Percentiles rank a stretch among this genome's conserved stretches.
Conservation (phyloP, 2,329 filamentous ascomycete species). For the Aspergillus japonicus region DNA sequence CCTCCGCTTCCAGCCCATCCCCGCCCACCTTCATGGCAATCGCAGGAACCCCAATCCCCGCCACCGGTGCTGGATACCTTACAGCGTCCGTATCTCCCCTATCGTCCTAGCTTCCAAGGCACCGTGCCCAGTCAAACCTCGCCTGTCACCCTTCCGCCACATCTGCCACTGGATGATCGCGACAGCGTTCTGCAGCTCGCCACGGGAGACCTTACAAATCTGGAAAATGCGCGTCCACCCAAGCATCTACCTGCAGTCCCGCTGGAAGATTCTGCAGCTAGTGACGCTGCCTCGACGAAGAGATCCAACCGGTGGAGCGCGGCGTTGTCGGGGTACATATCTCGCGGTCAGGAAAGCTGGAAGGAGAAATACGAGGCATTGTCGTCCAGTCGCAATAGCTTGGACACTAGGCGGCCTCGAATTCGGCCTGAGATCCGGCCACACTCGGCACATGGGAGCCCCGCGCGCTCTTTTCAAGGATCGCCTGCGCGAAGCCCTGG, state of each 20-base stretch:
- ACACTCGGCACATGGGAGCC: constrained; percentile 20
- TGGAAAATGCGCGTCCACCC: constrained; percentile 1
- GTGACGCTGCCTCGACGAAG: constrained; percentile 14
- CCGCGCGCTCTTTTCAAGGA: constrained; percentile 17
- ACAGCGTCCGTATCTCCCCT: constrained; percentile 16
- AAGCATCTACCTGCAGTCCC: constrained; percentile 33
- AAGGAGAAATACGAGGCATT: constrained; percentile 26
- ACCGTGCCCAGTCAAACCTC: not conserved
- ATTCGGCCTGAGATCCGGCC: constrained; percentile 27
- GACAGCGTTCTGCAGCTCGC: constrained; percentile 6
- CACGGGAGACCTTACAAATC: not conserved
- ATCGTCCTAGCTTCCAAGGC: constrained; percentile 12
- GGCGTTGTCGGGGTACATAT: constrained; percentile 26
- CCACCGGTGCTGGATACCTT: constrained; percentile 9
- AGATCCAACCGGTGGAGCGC: constrained; percentile 33
- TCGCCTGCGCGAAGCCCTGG: constrained; percentile 29
- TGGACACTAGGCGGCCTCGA: constrained; percentile 29
- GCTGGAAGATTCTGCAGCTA: constrained; percentile 20
- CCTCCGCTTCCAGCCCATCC: constrained; percentile 20
- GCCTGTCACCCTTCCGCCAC: not conserved
- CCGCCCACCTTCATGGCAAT: constrained; percentile 14
- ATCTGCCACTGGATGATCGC: not conserved
- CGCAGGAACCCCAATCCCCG: constrained; percentile 14
- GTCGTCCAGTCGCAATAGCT: constrained; percentile 28
- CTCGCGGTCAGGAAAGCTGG: constrained; percentile 21